A percentile compares a stretch with the other conserved stretches of the same genome.
Conservation (phyloP, 2,329 filamentous ascomycete species). For the Ophiosphaerella narmari region DNA sequence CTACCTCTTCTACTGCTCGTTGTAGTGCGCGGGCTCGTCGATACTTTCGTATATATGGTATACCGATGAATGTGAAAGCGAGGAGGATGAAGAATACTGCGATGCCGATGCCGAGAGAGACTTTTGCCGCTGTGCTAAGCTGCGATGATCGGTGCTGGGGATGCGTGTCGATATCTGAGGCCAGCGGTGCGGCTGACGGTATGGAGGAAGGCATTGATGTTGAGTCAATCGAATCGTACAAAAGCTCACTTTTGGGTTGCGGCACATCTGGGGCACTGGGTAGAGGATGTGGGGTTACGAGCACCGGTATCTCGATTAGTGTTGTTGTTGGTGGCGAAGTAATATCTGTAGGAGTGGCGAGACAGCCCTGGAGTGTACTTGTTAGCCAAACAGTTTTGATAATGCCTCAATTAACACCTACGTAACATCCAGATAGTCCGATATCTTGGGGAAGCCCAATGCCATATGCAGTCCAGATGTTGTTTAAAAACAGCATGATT, state of each 20-base stretch:
- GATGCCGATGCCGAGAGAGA: constrained; percentile 9
- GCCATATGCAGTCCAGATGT: constrained; percentile 26
- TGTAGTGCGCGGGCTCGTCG: constrained; percentile 21
- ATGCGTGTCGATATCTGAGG: background rate
- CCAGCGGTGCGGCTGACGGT: background rate
- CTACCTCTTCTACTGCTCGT: constrained; percentile 26
- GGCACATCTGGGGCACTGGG: too few species aligned
- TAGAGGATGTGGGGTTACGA: background rate
- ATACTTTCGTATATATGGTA: constrained; percentile 18
- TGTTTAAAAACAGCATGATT: constrained; percentile 11
- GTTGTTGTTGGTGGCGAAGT: background rate
- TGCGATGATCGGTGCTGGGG: background rate
- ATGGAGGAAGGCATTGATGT: background rate
- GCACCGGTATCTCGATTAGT: background rate
- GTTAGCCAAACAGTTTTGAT: background rate
- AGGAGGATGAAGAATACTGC: constrained; percentile 8
- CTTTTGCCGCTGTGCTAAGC: constrained; percentile 9
- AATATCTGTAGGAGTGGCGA: too few species aligned
- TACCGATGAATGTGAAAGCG: constrained; percentile 14
- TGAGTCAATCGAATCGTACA: background rate
- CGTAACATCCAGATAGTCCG: constrained; percentile 5
- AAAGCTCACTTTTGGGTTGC: too few species aligned
- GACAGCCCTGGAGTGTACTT: background rate
- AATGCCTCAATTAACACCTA: background rate
- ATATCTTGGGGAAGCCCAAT: constrained; percentile 5